Evolutionary conservation across 768 basidiomycete species (phyloP), one percentile per base, ranked within the genome.

Genomic region (Boletus sp.): DNA sequence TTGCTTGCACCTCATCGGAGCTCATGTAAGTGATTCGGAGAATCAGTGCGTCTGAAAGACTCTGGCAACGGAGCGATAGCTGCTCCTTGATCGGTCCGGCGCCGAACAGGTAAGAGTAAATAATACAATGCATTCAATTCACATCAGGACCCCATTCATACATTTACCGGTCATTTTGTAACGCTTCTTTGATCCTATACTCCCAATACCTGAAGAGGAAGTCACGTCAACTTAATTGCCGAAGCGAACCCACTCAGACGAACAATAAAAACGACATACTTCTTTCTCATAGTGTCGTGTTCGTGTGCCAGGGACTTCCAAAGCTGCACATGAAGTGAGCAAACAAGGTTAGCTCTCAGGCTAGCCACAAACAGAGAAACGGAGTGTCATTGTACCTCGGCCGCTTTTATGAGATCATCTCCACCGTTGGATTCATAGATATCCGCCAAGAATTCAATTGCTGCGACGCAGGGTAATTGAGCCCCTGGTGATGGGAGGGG

Each of bases 361-460:
- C 48, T 14, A 24, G 15, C 39, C 37, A 59, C 35, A 33, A 40
- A 48, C 20, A 20, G 55, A 24, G 20, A 41, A 47, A 18, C 9
- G 18, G n/a, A 41, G 41, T 8, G 35, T 17, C 24, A 8, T 64
- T 68, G 55, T 59, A 87, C 83, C 76, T 82, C 76, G 11, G 74
- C 73, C 3, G 83, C 85, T 64, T 77, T 78, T 53, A 74, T 54
- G 0, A 80, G 64, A 40, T 72, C 73, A 11, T 79, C 77, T 30
- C 78, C 77, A n/a, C 80, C 84, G 51, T 79, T 78, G 36, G 37
- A 77, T 73, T 88, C 87, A 64, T 84, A 78, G 2, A 86, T 78
- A 65, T 95, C 92, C 1, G 92, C 94, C 59, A 93, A 61, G 71
- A 94, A 92, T 70, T 96, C 94, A 47, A 95, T 76, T 9, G 94